Evolutionary conservation across 179 eudicot genomes (phyloP).

Genomic region (Patellifolia procumbens): DNA sequence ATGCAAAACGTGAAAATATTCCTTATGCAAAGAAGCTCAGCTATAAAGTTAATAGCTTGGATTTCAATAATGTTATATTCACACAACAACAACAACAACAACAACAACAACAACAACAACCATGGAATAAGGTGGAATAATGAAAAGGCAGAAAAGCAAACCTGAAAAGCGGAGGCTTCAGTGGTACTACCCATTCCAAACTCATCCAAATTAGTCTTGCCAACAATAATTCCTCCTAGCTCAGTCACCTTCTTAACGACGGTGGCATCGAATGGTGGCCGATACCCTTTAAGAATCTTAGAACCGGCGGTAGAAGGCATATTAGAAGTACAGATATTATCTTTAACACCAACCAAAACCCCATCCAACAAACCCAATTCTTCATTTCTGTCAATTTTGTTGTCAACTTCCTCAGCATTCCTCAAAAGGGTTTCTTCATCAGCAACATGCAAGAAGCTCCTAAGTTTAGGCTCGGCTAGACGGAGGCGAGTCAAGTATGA

Average conservation of each 20-base stretch:
- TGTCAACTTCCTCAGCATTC: slow-evolving; percentile 64
- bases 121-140: neutral
- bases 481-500: slow-evolving; percentile 62
- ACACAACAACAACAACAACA: neutral
- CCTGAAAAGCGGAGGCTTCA: slow-evolving; percentile 91
- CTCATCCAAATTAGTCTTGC: slow-evolving; percentile 98
- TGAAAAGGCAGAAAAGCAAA: slow-evolving; percentile 18
- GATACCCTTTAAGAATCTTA: slow-evolving; percentile 61
- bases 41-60: too few species aligned
- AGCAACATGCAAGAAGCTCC: slow-evolving; percentile 68
- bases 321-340: slow-evolving; percentile 75
- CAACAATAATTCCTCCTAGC: slow-evolving; percentile 78
- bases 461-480: slow-evolving; percentile 56
- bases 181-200: slow-evolving; percentile 99
- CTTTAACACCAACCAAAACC: slow-evolving; percentile 79
- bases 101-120: neutral
- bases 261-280: slow-evolving; percentile 83
- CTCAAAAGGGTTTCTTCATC: slow-evolving; percentile 41
- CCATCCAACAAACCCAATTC: slow-evolving; percentile 75
- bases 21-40: too few species aligned
- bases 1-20: too few species aligned
- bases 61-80: too few species aligned
- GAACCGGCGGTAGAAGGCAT: slow-evolving; percentile 93
- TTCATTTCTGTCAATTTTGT: slow-evolving; percentile 51
- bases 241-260: slow-evolving; percentile 71